Percentiles rank a stretch among this genome's conserved stretches.
Conservation (phyloP, 331 rosid species). For the Rosa hybrid region DNA sequence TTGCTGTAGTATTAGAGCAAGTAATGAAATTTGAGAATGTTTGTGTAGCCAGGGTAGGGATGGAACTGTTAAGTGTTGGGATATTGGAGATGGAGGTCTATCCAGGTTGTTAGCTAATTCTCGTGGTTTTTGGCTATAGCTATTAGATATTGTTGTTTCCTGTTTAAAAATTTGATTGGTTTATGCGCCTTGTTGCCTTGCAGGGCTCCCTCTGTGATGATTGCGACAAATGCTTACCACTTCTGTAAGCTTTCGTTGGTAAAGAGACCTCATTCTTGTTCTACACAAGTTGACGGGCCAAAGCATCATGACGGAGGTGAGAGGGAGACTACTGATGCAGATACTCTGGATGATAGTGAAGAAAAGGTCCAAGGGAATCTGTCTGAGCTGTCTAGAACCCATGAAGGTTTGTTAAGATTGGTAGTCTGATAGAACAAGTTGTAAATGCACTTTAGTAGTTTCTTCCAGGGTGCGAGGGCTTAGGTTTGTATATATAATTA, state of each 20-base stretch:
- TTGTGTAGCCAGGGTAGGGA: conserved; percentile 93
- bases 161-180: neutral
- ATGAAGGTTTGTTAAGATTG: conserved; percentile 51
- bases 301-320: conserved; percentile 23
- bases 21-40: neutral
- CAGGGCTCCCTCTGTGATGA: conserved; percentile 62
- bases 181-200: neutral
- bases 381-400: conserved; percentile 30
- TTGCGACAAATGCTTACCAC: conserved; percentile 78
- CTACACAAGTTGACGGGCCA: conserved; percentile 29
- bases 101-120: conserved; percentile 54
- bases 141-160: neutral
- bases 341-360: no score
- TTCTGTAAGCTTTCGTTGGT: conserved; percentile 87
- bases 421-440: neutral
- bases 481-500: neutral
- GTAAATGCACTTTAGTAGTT: neutral
- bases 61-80: conserved; percentile 94
- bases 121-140: neutral
- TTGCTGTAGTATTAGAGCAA: neutral
- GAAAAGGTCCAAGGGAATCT: no score
- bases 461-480: neutral
- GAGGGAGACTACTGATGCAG: conserved; percentile 21
- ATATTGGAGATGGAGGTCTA: conserved; percentile 61
- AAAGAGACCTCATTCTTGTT: conserved; percentile 46